Evolutionary conservation across 2,329 filamentous ascomycete genomes (phyloP), one percentile per base, ranked within the genome.

Genomic region (Diaporthe eres): DNA sequence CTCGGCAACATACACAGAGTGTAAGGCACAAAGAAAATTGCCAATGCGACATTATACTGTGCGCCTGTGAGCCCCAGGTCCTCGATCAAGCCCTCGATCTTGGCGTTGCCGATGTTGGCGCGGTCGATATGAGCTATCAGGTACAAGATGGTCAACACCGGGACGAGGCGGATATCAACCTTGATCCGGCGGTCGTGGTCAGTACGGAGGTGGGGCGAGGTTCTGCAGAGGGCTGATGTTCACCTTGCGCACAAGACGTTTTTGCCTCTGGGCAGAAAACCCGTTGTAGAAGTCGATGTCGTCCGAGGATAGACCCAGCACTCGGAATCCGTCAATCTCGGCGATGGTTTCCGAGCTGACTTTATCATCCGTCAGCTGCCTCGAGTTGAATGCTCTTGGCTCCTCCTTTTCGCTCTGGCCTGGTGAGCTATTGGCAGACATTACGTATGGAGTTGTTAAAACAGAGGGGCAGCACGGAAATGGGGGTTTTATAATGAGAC

Each of bases 1-100:
- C 55, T 61, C 9, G 70, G 70, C n/a, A 72, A 1, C 39, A 34
- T 34, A 34, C 55, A 68, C 9, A 47, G 6, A 13, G 63, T 72
- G 28, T 63, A 73, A 9, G 58, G 39, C 10, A n/a, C 15, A 10
- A 67, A 67, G 58, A 74, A 74, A 28, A 79, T 77, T 31, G 76
- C 76, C 37, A 79, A 76, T 19, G 86, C 87, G 4, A 81, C 86
- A 37, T 84, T 86, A 79, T 86, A 88, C 76, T 88, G 81, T 42
- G 81, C 80, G 9, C 80, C 79, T 1, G 82, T 83, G 22, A 85
- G 84, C 39, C 82, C 80, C 63, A 89, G 87, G 75, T 86, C 86
- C 51, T 84, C 82, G 6, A 85, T 85, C 85, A 89, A 87, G 68
- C 85, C 84, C 55, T 85, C 85, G 10, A 85, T 83, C 74, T 85